A percentile compares a stretch with the other conserved stretches of the same genome.
Conservation (phyloP, 805 yeast genomes). For the Groenewaldozyma tartarivorans region DNA sequence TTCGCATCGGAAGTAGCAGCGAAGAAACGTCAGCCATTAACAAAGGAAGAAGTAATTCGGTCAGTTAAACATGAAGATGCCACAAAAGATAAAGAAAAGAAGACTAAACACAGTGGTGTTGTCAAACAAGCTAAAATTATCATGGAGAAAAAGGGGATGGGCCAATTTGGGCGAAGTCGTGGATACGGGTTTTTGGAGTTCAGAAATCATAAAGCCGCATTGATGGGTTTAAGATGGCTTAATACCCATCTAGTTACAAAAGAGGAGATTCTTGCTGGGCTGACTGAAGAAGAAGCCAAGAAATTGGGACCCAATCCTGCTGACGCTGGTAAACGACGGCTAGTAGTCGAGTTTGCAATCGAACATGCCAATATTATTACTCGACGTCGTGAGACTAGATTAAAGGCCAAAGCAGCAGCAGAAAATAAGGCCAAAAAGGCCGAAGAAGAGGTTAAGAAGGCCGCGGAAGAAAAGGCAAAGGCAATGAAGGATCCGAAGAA, state of each 20-base stretch:
- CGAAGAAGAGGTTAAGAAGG: constrained; percentile 13
- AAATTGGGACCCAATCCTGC: constrained; percentile 9
- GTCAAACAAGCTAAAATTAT: constrained; percentile 90
- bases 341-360: constrained; percentile 91
- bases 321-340: constrained; percentile 49
- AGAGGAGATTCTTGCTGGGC: constrained; percentile 44
- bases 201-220: constrained; percentile 83
- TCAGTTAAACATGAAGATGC: constrained; percentile 54
- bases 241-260: constrained; percentile 80
- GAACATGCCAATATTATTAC: constrained; percentile 91
- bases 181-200: constrained; percentile 95
- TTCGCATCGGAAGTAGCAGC: constrained; percentile 84
- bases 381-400: constrained; percentile 60
- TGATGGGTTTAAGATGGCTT: constrained; percentile 95
- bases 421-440: constrained; percentile 20
- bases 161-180: constrained; percentile 81
- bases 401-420: constrained; percentile 14
- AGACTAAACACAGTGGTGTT: constrained; percentile 83
- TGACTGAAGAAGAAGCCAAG: constrained; percentile 15
- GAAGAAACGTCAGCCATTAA: constrained; percentile 67
- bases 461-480: constrained; percentile 4
- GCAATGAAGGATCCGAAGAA: constrained; percentile 10
- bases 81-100: constrained; percentile 41
- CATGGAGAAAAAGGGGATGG: constrained; percentile 83
- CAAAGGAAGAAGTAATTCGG: constrained; percentile 79